These are phyloP conservation scores for Fomitopsis serialis DNA, from an alignment of 768 basidiomycete genomes.

Conservation along the genomic window DNA sequence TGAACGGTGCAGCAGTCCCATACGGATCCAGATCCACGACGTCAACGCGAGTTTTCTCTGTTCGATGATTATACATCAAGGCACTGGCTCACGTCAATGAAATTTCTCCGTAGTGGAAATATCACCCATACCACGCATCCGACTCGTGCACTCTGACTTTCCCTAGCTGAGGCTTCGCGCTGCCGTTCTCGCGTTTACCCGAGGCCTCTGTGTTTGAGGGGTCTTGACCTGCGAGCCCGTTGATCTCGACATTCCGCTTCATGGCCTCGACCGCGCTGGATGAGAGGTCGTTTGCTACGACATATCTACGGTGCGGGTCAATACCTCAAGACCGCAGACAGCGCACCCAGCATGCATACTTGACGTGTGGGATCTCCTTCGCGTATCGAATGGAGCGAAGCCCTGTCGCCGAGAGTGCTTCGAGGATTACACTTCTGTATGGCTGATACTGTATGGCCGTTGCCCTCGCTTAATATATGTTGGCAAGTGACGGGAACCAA, in stretches of 20 bases:
- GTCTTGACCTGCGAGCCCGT: slow-evolving; percentile 49
- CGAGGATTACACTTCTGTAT: slow-evolving; percentile 74
- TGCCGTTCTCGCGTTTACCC: slow-evolving; percentile 4
- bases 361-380: slow-evolving; percentile 89
- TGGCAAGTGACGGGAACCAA: neutral
- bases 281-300: slow-evolving; percentile 93
- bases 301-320: slow-evolving; percentile 46
- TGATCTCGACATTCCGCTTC: slow-evolving; percentile 78
- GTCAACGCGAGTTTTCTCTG: slow-evolving; percentile 71
- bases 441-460: slow-evolving; percentile 41
- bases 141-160: slow-evolving; percentile 85
- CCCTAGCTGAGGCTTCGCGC: slow-evolving; percentile 23
- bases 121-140: slow-evolving; percentile 72
- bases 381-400: slow-evolving; percentile 95
- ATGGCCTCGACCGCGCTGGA: slow-evolving; percentile 80
- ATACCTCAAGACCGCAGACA: neutral
- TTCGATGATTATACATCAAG: slow-evolving; percentile 86
- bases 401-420: slow-evolving; percentile 94
- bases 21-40: slow-evolving; percentile 98
- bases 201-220: neutral
- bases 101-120: neutral
- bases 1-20: slow-evolving; percentile 94
- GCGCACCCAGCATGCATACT: slow-evolving; percentile 62
- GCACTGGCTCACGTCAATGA: slow-evolving; percentile 41
- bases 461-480: neutral